phyloP scores from a whole-genome alignment of 345 rosid genomes.

The Pelargonium nanum region DNA sequence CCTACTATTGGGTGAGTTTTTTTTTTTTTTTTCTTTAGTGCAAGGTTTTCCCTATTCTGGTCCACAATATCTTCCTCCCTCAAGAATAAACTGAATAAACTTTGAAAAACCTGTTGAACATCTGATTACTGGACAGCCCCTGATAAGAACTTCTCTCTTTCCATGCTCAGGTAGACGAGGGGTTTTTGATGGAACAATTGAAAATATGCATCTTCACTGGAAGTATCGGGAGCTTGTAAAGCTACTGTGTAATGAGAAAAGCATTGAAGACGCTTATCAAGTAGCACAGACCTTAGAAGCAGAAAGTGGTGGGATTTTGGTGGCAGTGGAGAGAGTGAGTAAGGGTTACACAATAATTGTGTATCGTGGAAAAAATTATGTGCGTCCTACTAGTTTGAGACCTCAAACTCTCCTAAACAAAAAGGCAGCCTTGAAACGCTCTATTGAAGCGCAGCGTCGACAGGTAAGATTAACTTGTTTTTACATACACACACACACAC shows the following conservation, averaged over 20 bases:
- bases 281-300: conserved; percentile 66
- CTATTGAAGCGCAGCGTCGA: conserved; percentile 71
- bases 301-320: conserved; percentile 89
- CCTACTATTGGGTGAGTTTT: conserved; percentile 65
- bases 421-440: conserved; percentile 72
- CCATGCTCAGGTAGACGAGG: conserved; percentile 77
- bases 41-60: conserved; percentile 1
- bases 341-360: conserved; percentile 80
- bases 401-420: conserved; percentile 71
- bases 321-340: conserved; percentile 69
- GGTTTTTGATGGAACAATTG: conserved; percentile 79
- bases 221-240: conserved; percentile 95
- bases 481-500: neutral
- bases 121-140: neutral
- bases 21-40: conserved; percentile 4
- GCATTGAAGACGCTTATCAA: conserved; percentile 44
- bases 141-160: conserved; percentile 17
- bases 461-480: conserved; percentile 36
- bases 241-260: conserved; percentile 52
- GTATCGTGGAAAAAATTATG: conserved; percentile 90
- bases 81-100: neutral
- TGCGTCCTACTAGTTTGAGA: conserved; percentile 61
- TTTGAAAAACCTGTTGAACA: conserved; percentile 1
- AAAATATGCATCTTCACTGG: conserved; percentile 99
- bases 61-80: conserved; percentile 4